These are phyloP conservation scores for Fraxinus pennsylvanica DNA, from an alignment of 257 asterid species.

Conservation along the genomic window DNA sequence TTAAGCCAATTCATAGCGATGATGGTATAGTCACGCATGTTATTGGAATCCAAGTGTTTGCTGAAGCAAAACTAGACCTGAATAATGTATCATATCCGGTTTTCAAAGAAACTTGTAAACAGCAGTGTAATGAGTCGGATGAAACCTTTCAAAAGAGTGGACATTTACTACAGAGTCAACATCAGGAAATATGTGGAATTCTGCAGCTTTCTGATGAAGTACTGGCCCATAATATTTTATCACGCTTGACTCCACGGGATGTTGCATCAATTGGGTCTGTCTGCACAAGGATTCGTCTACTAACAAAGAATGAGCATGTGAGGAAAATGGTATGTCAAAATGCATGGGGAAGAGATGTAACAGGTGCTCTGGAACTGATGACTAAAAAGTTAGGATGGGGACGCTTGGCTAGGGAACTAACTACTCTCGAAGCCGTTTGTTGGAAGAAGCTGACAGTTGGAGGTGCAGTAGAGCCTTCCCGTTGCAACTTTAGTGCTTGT, in stretches of 20 bases:
- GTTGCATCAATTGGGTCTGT: slow-evolving; percentile 91
- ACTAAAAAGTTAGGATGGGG: slow-evolving; percentile 83
- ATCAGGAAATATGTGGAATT: slow-evolving; percentile 54
- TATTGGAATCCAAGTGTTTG: slow-evolving; percentile 70
- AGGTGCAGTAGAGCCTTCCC: slow-evolving; percentile 85
- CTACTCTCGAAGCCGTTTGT: slow-evolving; percentile 83
- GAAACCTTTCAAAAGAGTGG: slow-evolving; percentile 45
- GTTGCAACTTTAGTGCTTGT: slow-evolving; percentile 89
- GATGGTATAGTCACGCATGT: slow-evolving; percentile 83
- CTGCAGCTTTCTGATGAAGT: slow-evolving; percentile 89
- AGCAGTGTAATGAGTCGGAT: slow-evolving; percentile 34
- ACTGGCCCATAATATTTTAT: slow-evolving; percentile 75
- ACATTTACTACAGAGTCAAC: slow-evolving; percentile 32
- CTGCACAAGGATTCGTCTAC: slow-evolving; percentile 70
- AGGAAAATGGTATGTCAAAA: slow-evolving; percentile 88
- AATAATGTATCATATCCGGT: slow-evolving; percentile 78
- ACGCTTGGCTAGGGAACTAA: slow-evolving; percentile 83
- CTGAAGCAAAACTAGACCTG: slow-evolving; percentile 72
- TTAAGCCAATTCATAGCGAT: slow-evolving; percentile 72
- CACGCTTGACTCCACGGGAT: slow-evolving; percentile 81
- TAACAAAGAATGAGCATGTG: slow-evolving; percentile 76
- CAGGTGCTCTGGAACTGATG: slow-evolving; percentile 76
- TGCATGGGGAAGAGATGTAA: slow-evolving; percentile 93
- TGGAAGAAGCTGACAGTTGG: slow-evolving; percentile 83
- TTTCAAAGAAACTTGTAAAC: slow-evolving; percentile 60